Evolutionary conservation across 2,329 filamentous ascomycete species (phyloP).

Genomic region (Pseudohalonectria lignicola): DNA sequence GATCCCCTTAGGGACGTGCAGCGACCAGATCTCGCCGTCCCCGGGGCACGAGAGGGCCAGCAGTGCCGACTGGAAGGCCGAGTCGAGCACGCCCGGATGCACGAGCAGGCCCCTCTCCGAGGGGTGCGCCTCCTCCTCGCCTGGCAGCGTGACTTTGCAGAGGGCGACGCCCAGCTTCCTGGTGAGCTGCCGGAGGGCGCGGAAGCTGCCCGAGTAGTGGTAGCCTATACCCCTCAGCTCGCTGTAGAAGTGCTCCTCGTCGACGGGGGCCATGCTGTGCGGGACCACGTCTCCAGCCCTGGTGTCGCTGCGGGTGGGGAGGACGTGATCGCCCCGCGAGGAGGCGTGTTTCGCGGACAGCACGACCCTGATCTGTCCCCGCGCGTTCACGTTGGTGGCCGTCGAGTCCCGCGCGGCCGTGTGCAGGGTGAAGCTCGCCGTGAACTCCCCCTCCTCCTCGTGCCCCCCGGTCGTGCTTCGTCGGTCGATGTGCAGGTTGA

Average conservation of each 20-base stretch:
- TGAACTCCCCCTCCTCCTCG: not conserved
- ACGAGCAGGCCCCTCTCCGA: conserved; percentile 12
- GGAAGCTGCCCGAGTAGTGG: not conserved
- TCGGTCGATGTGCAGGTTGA: not conserved
- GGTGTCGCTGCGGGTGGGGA: too few relatives aligned
- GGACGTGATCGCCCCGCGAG: not conserved
- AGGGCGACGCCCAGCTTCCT: not conserved
- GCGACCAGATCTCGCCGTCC: conserved; percentile 18
- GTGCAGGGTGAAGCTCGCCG: not conserved
- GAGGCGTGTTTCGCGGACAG: too few relatives aligned
- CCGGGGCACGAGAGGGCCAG: conserved; percentile 19
- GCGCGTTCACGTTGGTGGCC: not conserved
- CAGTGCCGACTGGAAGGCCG: conserved; percentile 22
- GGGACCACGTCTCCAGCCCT: too few relatives aligned
- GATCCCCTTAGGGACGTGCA: conserved; percentile 16
- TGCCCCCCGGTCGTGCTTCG: not conserved
- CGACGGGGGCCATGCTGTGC: not conserved
- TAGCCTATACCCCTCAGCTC: not conserved
- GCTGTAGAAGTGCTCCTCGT: not conserved
- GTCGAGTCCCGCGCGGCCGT: not conserved
- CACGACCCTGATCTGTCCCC: not conserved
- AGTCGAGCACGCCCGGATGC: conserved; percentile 22
- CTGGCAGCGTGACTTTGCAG: not conserved
- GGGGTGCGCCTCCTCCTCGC: not conserved
- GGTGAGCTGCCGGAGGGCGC: not conserved